Base-by-base conservation (phyloP, 345 rosid species). In the Murraya koenigii region DNA sequence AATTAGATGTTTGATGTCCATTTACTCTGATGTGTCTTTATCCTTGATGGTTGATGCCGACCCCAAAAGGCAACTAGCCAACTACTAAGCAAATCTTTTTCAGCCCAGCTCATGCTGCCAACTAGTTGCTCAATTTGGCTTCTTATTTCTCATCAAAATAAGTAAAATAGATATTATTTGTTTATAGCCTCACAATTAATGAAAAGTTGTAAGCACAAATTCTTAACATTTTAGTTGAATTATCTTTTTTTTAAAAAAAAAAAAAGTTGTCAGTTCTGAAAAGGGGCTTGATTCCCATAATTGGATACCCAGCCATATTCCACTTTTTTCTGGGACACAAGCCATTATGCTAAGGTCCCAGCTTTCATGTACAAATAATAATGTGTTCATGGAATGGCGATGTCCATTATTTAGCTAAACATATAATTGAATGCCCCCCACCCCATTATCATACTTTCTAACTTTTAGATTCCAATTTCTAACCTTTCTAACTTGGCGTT, bases 261-360 rank as follows among this genome's bases (percentile, higher is more conserved):
- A 55, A 66, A 36, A 66, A 2, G 8, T 3, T 20, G 1, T 38
- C 23, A 15, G 13, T 17, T 23, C 58, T 25, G 22, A 8, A 74
- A 36, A 74, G 38, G 77, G 36, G 66, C 9, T 25, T 23, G 76
- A 59, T 74, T 74, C 69, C 44, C 60, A 62, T 47, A 1, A 63
- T 75, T 75, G 47, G 60, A 64, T 33, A 30, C 49, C 52, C 60
- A 41, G 9, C 60, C 20, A 38, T 32, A 32, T 10, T 63, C 69
- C 39, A 75, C 70, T 17, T 74, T 41, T 61, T 62, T 63, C 23
- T 41, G 6, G 13, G 7, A 74, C 63, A 74, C 26, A 17, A n/a
- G 38, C 8, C 69, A 28, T 17, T 20, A 35, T 22, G 1, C 2
- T 44, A 0, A 20, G 60, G 69, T 30, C 70, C 77, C 69, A 22